Base-by-base conservation (phyloP, 202 grass and related monocot species). In the Setaria viridis region DNA sequence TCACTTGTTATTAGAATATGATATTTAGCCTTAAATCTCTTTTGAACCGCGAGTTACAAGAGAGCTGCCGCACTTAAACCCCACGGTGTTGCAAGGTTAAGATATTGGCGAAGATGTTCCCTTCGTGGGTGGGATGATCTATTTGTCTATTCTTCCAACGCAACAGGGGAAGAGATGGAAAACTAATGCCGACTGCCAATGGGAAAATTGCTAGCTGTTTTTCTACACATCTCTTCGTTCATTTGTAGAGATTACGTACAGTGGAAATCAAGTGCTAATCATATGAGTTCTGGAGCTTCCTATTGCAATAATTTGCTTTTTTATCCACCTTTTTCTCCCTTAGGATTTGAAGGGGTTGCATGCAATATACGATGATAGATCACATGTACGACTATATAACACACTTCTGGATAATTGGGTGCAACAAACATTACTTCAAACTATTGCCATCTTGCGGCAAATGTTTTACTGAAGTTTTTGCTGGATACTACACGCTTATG, bases 41-140 rank as follows among this genome's bases (percentile, higher is more conserved):
- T 84, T 70, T 35, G 70, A 81, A 46, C 56, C 11, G 17, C 60
- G 50, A 70, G 46, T 80, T 80, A 76, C 35, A 13, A 84, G 34
- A 66, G 16, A 49, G 45, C 79, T 34, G 73, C 33, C 67, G 37
- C 76, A 87, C 60, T 83, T 80, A 51, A 74, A 68, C 51, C 62
- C 80, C 74, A 74, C 68, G 60, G 74, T 41, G 58, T 17, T 30
- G 4, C 39, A 33, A 43, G 80, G 11, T 65, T 87, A 91, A 91
- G 84, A 78, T 91, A 91, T 67, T 73, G 43, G 55, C 6, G 59
- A 65, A 65, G 81, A 85, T 91, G 89, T 88, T 88, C 77, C 89
- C 89, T 85, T 91, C 71, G 78, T 88, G 89, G 85, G 82, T 82
- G 72, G 57, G 77, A 72, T 67, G 77, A 78, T 78, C 66, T 62